Base-by-base conservation (phyloP, 257 asterid genomes). In the Solanum tacnaense region DNA sequence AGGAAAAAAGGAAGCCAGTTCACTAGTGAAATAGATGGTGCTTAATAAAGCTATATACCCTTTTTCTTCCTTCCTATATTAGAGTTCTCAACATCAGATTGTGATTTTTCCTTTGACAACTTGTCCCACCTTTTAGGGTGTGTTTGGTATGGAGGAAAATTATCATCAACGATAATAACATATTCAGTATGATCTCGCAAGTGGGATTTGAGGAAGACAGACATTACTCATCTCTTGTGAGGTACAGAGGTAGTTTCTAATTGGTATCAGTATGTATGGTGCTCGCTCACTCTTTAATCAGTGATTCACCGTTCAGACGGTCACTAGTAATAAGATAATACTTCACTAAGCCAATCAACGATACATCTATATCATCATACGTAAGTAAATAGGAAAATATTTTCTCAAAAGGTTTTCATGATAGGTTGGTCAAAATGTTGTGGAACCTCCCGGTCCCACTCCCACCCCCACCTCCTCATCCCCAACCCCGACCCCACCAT, bases 71-170 rank as follows among this genome's bases (percentile, higher is more conserved):
- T 81, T 41, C 9, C 31, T 13, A 25, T 9, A 81, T 18, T 27
- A 81, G 85, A 81, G 29, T 27, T 44, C 39, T 44, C 85, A 46
- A 81, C 68, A 81, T 82, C 71, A 49, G 70, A 82, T 31, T 49
- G 86, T 82, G 71, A 82, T 82, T 49, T 60, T 29, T 82, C 70
- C 86, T 49, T 31, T 49, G 86, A 82, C 86, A 31, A 46, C 13
- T 82, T 46, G 44, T 82, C 21, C 68, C 20, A 31, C 86, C 70
- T 82, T 82, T 9, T 21, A 74, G 18, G 31, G 4, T 18, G 44
- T 71, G 78, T 71, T 71, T 72, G 81, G 27, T 72, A 34, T 4
- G 41, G 46, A 32, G 78, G 25, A 31, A 31, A 71, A 8, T 70
- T 27, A 29, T 70, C 38, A 71, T 13, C 23, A 3, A 70, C 11